Percentiles rank a stretch among this genome's conserved stretches.
phyloP scores from a whole-genome alignment of 164 flowering plant genomes.

The Nymphaea thermarum region DNA sequence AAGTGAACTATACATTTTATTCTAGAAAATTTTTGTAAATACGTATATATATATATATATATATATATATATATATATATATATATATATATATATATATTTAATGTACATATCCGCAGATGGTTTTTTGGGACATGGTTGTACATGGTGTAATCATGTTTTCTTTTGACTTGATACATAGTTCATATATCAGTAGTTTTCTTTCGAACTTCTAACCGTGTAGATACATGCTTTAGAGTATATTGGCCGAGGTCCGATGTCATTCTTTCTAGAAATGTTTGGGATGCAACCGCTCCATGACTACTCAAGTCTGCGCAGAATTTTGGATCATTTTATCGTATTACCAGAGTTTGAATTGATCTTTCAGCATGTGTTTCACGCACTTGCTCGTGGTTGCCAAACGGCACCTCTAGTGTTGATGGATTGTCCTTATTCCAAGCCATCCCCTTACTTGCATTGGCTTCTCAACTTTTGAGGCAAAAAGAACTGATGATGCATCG shows the following conservation, averaged over 20 bases:
- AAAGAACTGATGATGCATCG: constrained; percentile 69
- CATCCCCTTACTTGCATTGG: constrained; percentile 78
- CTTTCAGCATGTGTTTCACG: constrained; percentile 50
- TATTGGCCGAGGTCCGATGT: constrained; percentile 55
- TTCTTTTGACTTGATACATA: no score
- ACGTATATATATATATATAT: no score
- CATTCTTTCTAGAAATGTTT: constrained; percentile 59
- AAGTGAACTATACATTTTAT: no score
- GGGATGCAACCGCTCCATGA: constrained; percentile 64
- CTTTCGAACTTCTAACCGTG: no score
- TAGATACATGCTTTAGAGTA: constrained; percentile 54
- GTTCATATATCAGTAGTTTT: no score
- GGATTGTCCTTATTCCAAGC: constrained; percentile 80
- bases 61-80: no score
- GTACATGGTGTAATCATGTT: no score
- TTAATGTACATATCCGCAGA: no score
- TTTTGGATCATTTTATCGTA: constrained; percentile 56
- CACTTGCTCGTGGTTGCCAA: constrained; percentile 67
- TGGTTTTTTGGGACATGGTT: no score
- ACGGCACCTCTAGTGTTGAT: constrained; percentile 53
- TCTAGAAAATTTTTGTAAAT: no score
- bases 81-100: no score
- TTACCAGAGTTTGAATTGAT: constrained; percentile 39
- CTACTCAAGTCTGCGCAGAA: constrained; percentile 45
- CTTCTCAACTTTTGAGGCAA: constrained; percentile 63